Conservation (phyloP, 768 basidiomycete species). For the Boletellus ananiceps region DNA sequence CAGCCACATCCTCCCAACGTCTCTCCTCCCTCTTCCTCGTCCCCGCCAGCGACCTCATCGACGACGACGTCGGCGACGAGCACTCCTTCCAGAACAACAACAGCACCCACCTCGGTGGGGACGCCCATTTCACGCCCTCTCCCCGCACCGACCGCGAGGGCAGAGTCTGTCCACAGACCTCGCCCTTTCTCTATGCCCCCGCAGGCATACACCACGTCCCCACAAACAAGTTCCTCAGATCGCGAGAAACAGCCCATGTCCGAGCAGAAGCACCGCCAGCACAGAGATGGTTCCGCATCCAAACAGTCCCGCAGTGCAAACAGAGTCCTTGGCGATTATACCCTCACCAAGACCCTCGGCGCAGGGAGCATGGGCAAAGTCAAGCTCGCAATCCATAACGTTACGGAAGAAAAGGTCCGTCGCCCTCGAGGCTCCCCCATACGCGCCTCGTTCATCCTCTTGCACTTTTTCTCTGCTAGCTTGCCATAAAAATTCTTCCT, state of each 20-base stretch:
- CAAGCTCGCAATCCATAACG: constrained; percentile 87
- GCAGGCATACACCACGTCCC: constrained; percentile 41
- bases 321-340: constrained; percentile 87
- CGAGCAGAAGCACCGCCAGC: constrained; percentile 27
- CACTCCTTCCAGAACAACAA: neutral
- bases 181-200: constrained; percentile 77
- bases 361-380: constrained; percentile 99
- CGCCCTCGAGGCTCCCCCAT: neutral
- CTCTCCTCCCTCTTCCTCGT: constrained; percentile 15
- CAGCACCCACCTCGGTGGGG: constrained; percentile 18
- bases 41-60: constrained; percentile 8
- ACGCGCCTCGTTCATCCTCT: constrained; percentile 8
- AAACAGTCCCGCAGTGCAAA: constrained; percentile 34
- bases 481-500: constrained; percentile 98
- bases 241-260: constrained; percentile 28
- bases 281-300: constrained; percentile 31
- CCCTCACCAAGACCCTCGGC: constrained; percentile 92
- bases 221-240: constrained; percentile 30
- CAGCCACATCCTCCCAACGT: constrained; percentile 23
- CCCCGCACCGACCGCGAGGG: constrained; percentile 21
- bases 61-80: constrained; percentile 14
- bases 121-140: constrained; percentile 33
- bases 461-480: constrained; percentile 40
- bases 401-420: constrained; percentile 89
- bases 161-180: constrained; percentile 35